Evolutionary conservation across 1,284 basidiomycete genomes (phyloP), one percentile per base, ranked within the genome.

Genomic region (Inonotus hispidus): DNA sequence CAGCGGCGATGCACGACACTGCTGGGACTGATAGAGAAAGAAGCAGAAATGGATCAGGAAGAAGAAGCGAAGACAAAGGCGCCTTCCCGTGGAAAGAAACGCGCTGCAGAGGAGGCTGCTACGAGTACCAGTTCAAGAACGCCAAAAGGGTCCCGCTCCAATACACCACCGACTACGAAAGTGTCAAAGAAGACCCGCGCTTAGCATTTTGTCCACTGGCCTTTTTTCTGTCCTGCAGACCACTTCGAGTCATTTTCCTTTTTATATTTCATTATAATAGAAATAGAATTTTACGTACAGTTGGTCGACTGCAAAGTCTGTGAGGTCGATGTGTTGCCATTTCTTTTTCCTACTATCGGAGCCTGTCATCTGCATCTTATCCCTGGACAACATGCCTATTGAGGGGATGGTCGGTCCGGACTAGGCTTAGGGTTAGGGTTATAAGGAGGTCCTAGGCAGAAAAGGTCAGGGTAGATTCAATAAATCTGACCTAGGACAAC

Each of bases 11-110:
- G 95, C 68, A 91, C 90, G 67, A 98, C 96, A 6, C 73, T 99
- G 43, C 71, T 98, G 43, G 81, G 88, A 14, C 90, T 98, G 83
- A 92, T 98, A 64, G 88, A 95, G 77, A 97, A 97, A 79, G 95
- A 96, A 73, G 84, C 85, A 0, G 87, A 90, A 69, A 73, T 74
- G 55, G 78, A 79, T 63, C 78, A 80, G 63, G 81, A 83, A 52
- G 87, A 90, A 67, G 89, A 90, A 70, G 77, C 79, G 0, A 86
- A 84, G 74, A 70, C 77, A 10, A 84, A 84, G 72, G 83, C 84
- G 60, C 72, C 65, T n/a, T 60, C 63, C 7, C 58, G 69, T 3
- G 69, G 69, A 38, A 87, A 89, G 80, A 64, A 61, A 19, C 53
- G 59, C 14, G 50, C 45, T 10, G 59, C 59, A 16, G 57, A 59